A percentile compares a stretch with the other conserved stretches of the same genome.
Conservation (phyloP, 139 green algal species). For the Chlorella sp. region DNA sequence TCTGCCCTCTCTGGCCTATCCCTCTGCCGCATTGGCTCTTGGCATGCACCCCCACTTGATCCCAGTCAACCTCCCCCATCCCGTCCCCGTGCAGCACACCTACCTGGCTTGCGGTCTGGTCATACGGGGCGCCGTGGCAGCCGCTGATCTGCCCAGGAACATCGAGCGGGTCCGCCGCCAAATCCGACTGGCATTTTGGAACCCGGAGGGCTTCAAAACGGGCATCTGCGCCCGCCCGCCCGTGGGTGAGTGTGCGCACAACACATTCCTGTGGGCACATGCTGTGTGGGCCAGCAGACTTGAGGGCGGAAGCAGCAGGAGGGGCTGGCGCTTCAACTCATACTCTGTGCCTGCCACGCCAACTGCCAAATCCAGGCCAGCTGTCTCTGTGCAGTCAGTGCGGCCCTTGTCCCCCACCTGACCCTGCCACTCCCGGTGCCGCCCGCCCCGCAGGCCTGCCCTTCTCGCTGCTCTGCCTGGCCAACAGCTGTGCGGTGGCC, state of each 20-base stretch:
- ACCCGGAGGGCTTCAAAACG: constrained; percentile 83
- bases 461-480: constrained; percentile 71
- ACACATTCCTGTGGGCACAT: neutral
- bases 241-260: constrained; percentile 44
- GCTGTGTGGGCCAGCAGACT: neutral
- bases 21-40: neutral
- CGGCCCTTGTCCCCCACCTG: neutral
- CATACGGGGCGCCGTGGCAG: constrained; percentile 62
- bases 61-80: neutral
- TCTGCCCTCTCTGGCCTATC: too few relatives aligned
- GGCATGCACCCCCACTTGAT: neutral
- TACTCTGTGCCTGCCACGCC: neutral
- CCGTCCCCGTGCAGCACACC: constrained; percentile 50
- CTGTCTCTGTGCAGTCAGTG: neutral
- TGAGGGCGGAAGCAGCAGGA: too few relatives aligned
- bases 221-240: constrained; percentile 74
- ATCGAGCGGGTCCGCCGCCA: constrained; percentile 62
- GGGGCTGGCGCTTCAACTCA: too few relatives aligned
- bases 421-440: neutral
- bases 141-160: constrained; percentile 77
- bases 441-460: constrained; percentile 46
- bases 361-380: too few relatives aligned
- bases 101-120: constrained; percentile 81
- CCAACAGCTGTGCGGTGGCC: constrained; percentile 82
- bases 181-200: constrained; percentile 81